Evolutionary conservation across 1,284 basidiomycete species (phyloP).

Genomic region (Heterobasidion occidentale): DNA sequence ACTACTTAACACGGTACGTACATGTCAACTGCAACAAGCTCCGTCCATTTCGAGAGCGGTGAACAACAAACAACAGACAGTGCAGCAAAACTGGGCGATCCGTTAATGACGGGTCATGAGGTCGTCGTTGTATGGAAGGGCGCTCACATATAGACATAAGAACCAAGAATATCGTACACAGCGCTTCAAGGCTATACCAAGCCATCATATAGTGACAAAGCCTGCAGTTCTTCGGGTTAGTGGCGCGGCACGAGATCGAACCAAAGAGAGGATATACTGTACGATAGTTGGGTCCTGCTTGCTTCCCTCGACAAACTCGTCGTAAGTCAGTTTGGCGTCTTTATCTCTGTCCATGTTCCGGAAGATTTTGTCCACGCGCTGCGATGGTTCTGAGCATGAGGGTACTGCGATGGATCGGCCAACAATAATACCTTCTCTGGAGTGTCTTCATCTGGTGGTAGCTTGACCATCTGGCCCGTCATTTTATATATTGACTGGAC

Average conservation of each 20-base stretch:
- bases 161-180: neutral
- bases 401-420: neutral
- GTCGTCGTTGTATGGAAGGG: neutral
- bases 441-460: constrained; percentile 96
- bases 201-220: constrained; percentile 72
- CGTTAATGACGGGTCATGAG: too few species aligned
- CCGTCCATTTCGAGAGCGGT: too few species aligned
- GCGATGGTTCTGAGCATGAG: constrained; percentile 5
- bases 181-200: constrained; percentile 40
- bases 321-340: constrained; percentile 83
- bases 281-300: constrained; percentile 98
- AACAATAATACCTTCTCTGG: constrained; percentile 78
- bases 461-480: constrained; percentile 98
- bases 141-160: neutral
- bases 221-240: constrained; percentile 31
- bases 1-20: too few species aligned
- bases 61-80: too few species aligned
- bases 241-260: constrained; percentile 6
- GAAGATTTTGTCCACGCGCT: constrained; percentile 97
- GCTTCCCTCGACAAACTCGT: constrained; percentile 94
- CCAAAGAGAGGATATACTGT: constrained; percentile 43
- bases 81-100: too few species aligned
- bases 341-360: constrained; percentile 90
- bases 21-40: too few species aligned
- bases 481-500: constrained; percentile 97